These are phyloP conservation scores for Pythium rhizo-oryzae DNA, from an alignment of 352 stramenopile species.

Conservation along the genomic window DNA sequence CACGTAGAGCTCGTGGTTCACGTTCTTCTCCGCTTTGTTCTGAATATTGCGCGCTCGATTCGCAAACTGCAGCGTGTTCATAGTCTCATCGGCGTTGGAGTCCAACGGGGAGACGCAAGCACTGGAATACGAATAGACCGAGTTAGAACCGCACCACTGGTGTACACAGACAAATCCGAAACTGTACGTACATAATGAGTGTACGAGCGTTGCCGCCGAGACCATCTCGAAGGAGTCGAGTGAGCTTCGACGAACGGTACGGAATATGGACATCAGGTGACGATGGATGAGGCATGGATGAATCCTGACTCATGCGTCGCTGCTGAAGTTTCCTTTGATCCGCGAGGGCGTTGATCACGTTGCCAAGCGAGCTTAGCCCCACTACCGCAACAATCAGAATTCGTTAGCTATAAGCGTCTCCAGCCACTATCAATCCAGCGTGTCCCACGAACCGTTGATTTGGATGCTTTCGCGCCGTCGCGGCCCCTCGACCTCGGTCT, in stretches of 20 bases:
- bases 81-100: slow-evolving; percentile 56
- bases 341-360: slow-evolving; percentile 59
- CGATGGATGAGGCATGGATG: slow-evolving; percentile 11
- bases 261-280: slow-evolving; percentile 36
- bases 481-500: slow-evolving; percentile 51
- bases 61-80: slow-evolving; percentile 75
- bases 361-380: slow-evolving; percentile 48
- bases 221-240: slow-evolving; percentile 51
- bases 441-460: slow-evolving; percentile 45
- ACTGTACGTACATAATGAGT: slow-evolving; percentile 49
- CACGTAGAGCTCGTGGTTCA: slow-evolving; percentile 1
- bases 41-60: slow-evolving; percentile 75
- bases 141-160: neutral
- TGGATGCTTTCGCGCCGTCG: slow-evolving; percentile 60
- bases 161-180: neutral
- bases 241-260: slow-evolving; percentile 61
- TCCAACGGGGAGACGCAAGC: slow-evolving; percentile 65
- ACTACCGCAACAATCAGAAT: slow-evolving; percentile 26
- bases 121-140: slow-evolving; percentile 29
- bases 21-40: slow-evolving; percentile 76
- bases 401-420: neutral
- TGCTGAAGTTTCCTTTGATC: slow-evolving; percentile 41
- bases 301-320: slow-evolving; percentile 26
- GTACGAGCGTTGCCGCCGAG: slow-evolving; percentile 61
- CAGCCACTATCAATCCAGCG: neutral